phyloP scores from a whole-genome alignment of 805 yeast genomes.

The Monosporozyma yasuniensis region DNA sequence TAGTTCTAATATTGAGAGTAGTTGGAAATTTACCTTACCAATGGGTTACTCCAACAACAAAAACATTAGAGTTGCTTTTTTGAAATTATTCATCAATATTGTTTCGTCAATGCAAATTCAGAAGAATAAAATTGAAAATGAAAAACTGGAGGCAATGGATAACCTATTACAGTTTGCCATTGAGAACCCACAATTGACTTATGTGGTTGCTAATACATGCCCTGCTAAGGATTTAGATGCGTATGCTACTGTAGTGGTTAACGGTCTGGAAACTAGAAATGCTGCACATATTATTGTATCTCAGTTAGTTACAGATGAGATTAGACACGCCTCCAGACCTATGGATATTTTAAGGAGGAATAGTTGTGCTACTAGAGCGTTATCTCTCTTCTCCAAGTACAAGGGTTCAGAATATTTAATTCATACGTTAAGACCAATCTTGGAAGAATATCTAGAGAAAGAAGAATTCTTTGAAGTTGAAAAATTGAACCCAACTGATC shows the following conservation, averaged over 20 bases:
- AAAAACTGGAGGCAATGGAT: conserved; percentile 20
- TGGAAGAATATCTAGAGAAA: conserved; percentile 43
- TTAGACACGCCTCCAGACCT: conserved; percentile 47
- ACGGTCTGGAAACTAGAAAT: conserved; percentile 41
- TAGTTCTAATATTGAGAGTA: conserved; percentile 66
- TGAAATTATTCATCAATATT: conserved; percentile 69
- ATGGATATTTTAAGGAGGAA: conserved; percentile 73
- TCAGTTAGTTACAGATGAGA: conserved; percentile 52
- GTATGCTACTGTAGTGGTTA: conserved; percentile 55
- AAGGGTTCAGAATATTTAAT: conserved; percentile 54
- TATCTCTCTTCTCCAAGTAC: conserved; percentile 62
- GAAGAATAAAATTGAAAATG: conserved; percentile 22
- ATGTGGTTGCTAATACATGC: conserved; percentile 51
- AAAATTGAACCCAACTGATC: conserved; percentile 33
- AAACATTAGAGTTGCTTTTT: conserved; percentile 59
- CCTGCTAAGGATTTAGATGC: conserved; percentile 63
- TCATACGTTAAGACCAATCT: conserved; percentile 44
- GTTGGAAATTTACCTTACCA: conserved; percentile 66
- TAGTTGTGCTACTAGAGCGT: conserved; percentile 69
- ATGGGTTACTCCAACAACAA: conserved; percentile 65
- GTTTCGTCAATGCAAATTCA: conserved; percentile 31
- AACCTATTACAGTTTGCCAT: conserved; percentile 28
- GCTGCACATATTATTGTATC: conserved; percentile 41
- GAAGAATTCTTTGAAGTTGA: conserved; percentile 59
- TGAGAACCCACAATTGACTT: conserved; percentile 35